phyloP scores from a whole-genome alignment of 2,329 filamentous ascomycete species.

The Pseudonectria buxi region DNA sequence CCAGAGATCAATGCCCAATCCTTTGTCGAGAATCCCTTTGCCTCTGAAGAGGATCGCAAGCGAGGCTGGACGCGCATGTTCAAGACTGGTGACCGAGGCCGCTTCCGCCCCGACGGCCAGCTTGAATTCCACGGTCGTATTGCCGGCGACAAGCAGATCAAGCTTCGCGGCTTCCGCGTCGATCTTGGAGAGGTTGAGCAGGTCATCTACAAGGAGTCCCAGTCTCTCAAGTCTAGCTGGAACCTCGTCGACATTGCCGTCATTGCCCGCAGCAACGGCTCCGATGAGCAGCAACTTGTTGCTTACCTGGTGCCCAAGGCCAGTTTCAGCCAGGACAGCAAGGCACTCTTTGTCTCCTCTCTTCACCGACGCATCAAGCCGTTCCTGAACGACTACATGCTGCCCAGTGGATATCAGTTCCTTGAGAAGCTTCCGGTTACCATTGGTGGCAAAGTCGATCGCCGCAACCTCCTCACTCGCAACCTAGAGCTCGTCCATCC shows the following conservation, averaged over 20 bases:
- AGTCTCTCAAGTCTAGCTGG: conserved; percentile 5
- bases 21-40: conserved; percentile 15
- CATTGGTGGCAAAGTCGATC: conserved; percentile 19
- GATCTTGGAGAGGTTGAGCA: conserved; percentile 34
- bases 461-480: conserved; percentile 11
- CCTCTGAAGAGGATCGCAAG: conserved; percentile 14
- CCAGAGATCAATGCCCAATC: conserved; percentile 45
- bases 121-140: conserved; percentile 32
- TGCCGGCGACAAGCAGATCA: conserved; percentile 32
- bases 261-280: conserved; percentile 12
- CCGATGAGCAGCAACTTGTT: conserved; percentile 17
- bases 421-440: conserved; percentile 14
- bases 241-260: conserved; percentile 13
- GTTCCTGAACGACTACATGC: conserved; percentile 21
- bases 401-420: conserved; percentile 18
- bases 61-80: conserved; percentile 31
- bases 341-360: conserved; percentile 8
- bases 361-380: conserved; percentile 14
- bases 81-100: conserved; percentile 35
- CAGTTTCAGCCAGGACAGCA: conserved; percentile 7
- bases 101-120: conserved; percentile 29
- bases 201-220: conserved; percentile 14
- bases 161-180: conserved; percentile 27
- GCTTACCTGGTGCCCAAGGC: conserved; percentile 16
- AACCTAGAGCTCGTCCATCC: conserved; percentile 13